Base-by-base conservation (phyloP, 192 early-diverging fungal genomes). In the Coemansia sp. region DNA sequence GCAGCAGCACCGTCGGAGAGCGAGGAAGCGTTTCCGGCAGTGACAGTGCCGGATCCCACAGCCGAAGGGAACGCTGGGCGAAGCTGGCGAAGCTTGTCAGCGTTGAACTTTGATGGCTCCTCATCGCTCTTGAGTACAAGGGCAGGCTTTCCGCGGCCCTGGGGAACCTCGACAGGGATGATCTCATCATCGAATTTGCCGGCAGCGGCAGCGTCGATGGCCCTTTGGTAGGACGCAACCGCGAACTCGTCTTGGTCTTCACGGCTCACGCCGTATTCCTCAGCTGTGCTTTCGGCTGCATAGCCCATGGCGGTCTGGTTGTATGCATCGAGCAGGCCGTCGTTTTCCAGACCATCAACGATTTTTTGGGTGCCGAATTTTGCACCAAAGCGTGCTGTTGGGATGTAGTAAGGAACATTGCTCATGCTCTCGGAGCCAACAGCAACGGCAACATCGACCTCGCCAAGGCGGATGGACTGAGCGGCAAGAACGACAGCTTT, bases 71-170 rank as follows among this genome's bases (percentile, higher is more conserved):
- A 99, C 14, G 92, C 93, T 16, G 95, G 93, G 61, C 91, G 90
- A 71, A 97, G 87, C 49, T 90, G 87, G 62, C 92, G 88, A 21
- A 99, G 83, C 81, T 99, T 99, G 41, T 91, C 91, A 35, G 87
- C 81, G 65, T 95, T 95, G 60, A 91, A 82, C 82, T 90, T 91
- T 8, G 84, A 62, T 18, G 84, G 71, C 62, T 91, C 90, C 52
- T 92, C 92, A 68, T 92, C 91, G 38, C 73, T 68, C 18, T 66
- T 70, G 38, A 92, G 81, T 23, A 88, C 68, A 45, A 85, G 77
- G 23, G 87, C 78, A 45, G 88, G 88, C 69, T 88, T 89, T 18
- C 90, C 91, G 56, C 87, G 87, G 48, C 87, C 87, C 35, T 88
- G 89, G 15, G 85, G 72, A 15, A 92, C 85, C 64, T 89, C 87